phyloP scores from a whole-genome alignment of 164 flowering plant genomes.

The Macadamia tetraphylla region DNA sequence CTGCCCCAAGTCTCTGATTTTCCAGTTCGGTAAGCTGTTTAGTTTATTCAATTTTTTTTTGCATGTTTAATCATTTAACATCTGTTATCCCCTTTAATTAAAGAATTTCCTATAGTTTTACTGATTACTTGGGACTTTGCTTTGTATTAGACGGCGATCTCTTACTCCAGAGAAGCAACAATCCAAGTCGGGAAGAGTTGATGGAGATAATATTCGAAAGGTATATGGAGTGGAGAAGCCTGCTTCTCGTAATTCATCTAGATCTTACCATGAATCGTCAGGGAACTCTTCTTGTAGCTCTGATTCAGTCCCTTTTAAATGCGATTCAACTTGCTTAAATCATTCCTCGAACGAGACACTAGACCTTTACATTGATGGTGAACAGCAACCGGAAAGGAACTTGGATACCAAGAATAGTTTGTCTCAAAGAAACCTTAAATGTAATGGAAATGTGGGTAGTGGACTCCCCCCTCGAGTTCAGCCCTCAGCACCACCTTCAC shows the following conservation, averaged over 20 bases:
- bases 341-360: constrained; percentile 47
- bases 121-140: no score
- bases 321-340: constrained; percentile 25
- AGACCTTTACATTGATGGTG: constrained; percentile 95
- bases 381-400: constrained; percentile 52
- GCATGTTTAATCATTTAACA: not conserved
- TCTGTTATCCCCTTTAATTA: not conserved
- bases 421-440: constrained; percentile 23
- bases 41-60: not conserved
- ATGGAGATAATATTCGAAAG: no score
- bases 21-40: no score
- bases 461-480: constrained; percentile 63
- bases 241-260: constrained; percentile 32
- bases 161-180: no score
- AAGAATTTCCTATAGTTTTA: no score
- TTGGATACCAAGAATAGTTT: constrained; percentile 23
- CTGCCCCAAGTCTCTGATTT: no score
- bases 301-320: constrained; percentile 16
- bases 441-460: constrained; percentile 25
- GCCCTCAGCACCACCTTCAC: constrained; percentile 49
- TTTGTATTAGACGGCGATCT: no score
- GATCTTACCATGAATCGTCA: constrained; percentile 18
- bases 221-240: constrained; percentile 24
- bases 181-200: no score
- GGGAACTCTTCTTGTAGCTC: constrained; percentile 45